Evolutionary conservation across 805 yeast species (phyloP), one percentile per base, ranked within the genome.

Genomic region (Clavispora carvajalis): DNA sequence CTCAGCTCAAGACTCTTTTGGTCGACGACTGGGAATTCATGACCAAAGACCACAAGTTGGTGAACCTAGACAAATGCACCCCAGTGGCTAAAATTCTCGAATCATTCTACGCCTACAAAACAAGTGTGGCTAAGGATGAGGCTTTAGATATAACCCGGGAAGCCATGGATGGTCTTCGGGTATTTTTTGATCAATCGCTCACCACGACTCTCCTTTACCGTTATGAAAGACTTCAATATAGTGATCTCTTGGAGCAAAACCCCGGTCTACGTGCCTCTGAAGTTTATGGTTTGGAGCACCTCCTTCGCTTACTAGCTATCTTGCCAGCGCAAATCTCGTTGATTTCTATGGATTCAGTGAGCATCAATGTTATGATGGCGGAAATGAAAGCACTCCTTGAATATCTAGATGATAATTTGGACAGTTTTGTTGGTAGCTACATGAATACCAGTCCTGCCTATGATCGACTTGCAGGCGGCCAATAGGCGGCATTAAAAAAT

Each of bases 11-110:
- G 59, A 66, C 82, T 5, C 53, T 80, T 3, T 65, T 91, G 28
- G 95, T 90, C 1, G 89, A 87, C 58, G 98, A 91, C 65, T 91
- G 98, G 99, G 96, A 91, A 60, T 71, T 70, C 49, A 74, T 91
- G 24, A 89, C 98, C 1, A 85, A 85, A 51, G 85, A 88, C 50
- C 82, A 82, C 38, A 79, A 80, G 57, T 60, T 88, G 33, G 76
- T 86, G 3, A 63, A 73, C 19, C 59, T 90, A 31, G 96, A 96
- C 0, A 67, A 77, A 12, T 61, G 60, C 25, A 69, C 69, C 3
- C 73, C 77, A 0, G 84, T 85, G 1, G 64, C 69, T 1, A 66
- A 63, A 2, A 74, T 88, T 2, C 57, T 91, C 7, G 51, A 59
- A 9, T 71, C 72, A n/a, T 91, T 79, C 58, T 57, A 65, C 33